Percentiles rank a stretch among this genome's conserved stretches.
phyloP scores from a whole-genome alignment of 2,329 filamentous ascomycete species.

The Fusarium sp. region DNA sequence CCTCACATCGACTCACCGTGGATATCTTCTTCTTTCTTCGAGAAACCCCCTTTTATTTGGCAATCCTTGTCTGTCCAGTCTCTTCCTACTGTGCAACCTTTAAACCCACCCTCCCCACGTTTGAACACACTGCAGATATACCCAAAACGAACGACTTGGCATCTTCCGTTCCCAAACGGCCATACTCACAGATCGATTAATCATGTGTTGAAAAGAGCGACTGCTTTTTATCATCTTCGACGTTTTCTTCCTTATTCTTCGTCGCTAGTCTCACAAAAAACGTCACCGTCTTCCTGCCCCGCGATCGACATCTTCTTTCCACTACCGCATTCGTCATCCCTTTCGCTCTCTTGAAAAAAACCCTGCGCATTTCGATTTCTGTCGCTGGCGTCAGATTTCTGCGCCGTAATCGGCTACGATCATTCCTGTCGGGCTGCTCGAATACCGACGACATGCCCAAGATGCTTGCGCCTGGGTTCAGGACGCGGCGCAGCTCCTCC shows the following conservation, averaged over 20 bases:
- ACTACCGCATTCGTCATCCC: constrained; percentile 15
- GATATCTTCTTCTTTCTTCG: neutral
- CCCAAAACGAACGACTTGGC: constrained; percentile 25
- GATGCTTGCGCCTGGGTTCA: constrained; percentile 54
- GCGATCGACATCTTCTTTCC: constrained; percentile 18
- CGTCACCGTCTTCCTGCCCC: constrained; percentile 4
- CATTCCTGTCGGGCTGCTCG: neutral
- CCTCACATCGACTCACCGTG: neutral
- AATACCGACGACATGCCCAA: constrained; percentile 39
- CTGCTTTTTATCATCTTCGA: neutral
- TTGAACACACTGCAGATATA: constrained; percentile 11
- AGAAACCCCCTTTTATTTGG: constrained; percentile 23
- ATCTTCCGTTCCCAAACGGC: constrained; percentile 10
- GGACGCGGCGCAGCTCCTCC: constrained; percentile 56
- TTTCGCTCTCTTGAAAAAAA: constrained; percentile 25
- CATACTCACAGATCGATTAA: constrained; percentile 5
- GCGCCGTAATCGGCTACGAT: constrained; percentile 10
- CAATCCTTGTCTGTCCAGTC: constrained; percentile 41
- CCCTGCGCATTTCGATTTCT: constrained; percentile 28
- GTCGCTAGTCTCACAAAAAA: neutral
- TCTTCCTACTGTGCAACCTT: neutral
- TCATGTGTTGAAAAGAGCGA: constrained; percentile 31
- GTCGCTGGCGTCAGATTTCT: constrained; percentile 39
- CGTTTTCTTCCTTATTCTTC: neutral
- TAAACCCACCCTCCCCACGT: constrained; percentile 29